Evolutionary conservation across 108 stramenopile genomes (phyloP), one percentile per base, ranked within the genome.

Genomic region (Pseudonitzschia multiseries): DNA sequence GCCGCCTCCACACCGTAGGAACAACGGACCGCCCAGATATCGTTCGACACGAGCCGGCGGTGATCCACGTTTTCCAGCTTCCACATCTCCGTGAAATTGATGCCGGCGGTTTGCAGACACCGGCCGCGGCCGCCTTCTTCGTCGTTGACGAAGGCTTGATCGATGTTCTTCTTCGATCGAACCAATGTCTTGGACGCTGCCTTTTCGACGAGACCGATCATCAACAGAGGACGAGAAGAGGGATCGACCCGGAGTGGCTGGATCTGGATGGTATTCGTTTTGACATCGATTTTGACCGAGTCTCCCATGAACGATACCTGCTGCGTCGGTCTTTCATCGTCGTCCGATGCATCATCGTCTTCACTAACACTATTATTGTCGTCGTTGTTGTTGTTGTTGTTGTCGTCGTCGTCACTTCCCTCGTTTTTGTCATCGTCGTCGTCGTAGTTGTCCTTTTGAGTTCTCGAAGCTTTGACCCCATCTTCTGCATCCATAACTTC

Each of bases 1-100:
- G 96, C 94, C 14, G 99, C 99, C 72, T 99, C 99, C 9, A 99
- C 98, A 67, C 99, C 99, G 79, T 99, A 99, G 0, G 94, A 81
- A 64, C 86, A 86, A 64, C 93, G 74, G 51, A 98, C 84, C 22
- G 81, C 93, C 89, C 93, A 96, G 61, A 98, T 95, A 74, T 99
- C 95, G 75, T 99, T 99, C 24, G 96, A 95, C 46, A 87, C 64
- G 12, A 99, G 72, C 14, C 78, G 65, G 65, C 90, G 83, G 69
- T 97, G 91, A 79, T 96, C 93, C 9, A 98, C 93, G 69, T 85
- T 87, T 22, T 86, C 83, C 8, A 96, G 81, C 43, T 83, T 81
- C 97, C 97, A 98, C 27, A 98, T 83, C 26, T 97, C 96, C 53
- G 84, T 82, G 73, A 99, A 97, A 73, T 97, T 94, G 59, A 91